These are phyloP conservation scores for Diutina siamensis DNA, from an alignment of 1,139 yeast species.

Conservation along the genomic window DNA sequence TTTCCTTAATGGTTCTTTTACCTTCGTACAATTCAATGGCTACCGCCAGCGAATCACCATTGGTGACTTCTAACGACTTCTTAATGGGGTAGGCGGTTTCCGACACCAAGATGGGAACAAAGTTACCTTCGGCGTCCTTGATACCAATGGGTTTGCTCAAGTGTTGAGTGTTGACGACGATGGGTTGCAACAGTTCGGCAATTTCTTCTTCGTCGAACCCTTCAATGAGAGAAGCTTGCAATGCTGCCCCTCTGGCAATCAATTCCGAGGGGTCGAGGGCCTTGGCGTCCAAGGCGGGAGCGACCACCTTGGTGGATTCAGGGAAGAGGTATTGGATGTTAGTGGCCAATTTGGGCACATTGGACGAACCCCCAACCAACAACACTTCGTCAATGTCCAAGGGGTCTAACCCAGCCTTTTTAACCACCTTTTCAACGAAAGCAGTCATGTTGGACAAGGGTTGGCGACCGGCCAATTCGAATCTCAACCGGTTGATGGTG, in stretches of 20 bases:
- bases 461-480: constrained; percentile 75
- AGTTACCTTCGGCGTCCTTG: constrained; percentile 59
- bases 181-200: constrained; percentile 73
- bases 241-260: constrained; percentile 90
- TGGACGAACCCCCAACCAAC: constrained; percentile 88
- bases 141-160: constrained; percentile 77
- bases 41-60: constrained; percentile 50
- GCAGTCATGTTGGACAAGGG: constrained; percentile 65
- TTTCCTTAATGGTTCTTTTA: constrained; percentile 66
- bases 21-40: constrained; percentile 77
- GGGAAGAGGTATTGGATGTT: constrained; percentile 70
- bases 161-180: constrained; percentile 85
- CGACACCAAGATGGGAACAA: constrained; percentile 62
- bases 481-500: constrained; percentile 87
- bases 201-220: constrained; percentile 81
- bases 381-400: constrained; percentile 86
- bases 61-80: constrained; percentile 56
- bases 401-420: constrained; percentile 75
- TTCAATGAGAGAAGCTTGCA: constrained; percentile 86
- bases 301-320: constrained; percentile 61
- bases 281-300: constrained; percentile 69
- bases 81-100: constrained; percentile 92
- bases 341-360: constrained; percentile 82
- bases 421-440: constrained; percentile 64
- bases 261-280: constrained; percentile 85